Conservation (phyloP, 2,329 filamentous ascomycete species). For the Aureobasidium namibiae region DNA sequence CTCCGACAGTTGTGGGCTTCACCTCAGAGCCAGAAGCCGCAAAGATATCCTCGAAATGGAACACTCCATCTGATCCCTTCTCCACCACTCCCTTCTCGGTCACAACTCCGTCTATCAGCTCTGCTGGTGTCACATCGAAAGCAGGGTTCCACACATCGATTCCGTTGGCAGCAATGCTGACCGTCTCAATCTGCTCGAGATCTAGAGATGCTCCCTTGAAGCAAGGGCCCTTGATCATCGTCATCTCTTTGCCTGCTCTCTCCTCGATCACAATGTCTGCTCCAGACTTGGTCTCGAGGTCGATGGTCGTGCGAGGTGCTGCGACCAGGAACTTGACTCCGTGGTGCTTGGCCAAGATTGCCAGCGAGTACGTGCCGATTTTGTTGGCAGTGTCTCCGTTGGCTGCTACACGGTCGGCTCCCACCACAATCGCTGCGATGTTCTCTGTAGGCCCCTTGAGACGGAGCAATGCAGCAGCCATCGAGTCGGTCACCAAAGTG, state of each 20-base stretch:
- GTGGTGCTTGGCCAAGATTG: slow-evolving; percentile 82
- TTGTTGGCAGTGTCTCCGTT: slow-evolving; percentile 99
- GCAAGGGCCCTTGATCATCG: slow-evolving; percentile 70
- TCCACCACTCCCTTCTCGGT: slow-evolving; percentile 85
- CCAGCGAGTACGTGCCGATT: slow-evolving; percentile 88
- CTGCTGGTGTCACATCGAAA: slow-evolving; percentile 87
- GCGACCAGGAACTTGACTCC: slow-evolving; percentile 92
- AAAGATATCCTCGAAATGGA: slow-evolving; percentile 47
- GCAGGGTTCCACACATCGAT: slow-evolving; percentile 94
- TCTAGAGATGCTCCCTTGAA: slow-evolving; percentile 54
- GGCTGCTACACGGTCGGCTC: slow-evolving; percentile 87
- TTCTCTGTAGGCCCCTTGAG: slow-evolving; percentile 46
- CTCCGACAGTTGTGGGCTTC: slow-evolving; percentile 26
- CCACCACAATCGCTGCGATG: slow-evolving; percentile 83
- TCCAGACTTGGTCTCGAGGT: slow-evolving; percentile 70
- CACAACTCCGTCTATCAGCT: slow-evolving; percentile 85
- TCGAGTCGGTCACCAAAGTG: slow-evolving; percentile 90
- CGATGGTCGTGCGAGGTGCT: slow-evolving; percentile 88
- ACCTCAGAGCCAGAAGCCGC: slow-evolving; percentile 17
- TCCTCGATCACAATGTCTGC: slow-evolving; percentile 84
- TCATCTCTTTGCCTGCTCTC: slow-evolving; percentile 72
- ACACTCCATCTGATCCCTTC: slow-evolving; percentile 62
- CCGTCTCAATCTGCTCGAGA: slow-evolving; percentile 54
- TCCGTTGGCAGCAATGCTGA: slow-evolving; percentile 68
- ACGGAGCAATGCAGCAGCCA: slow-evolving; percentile 81